Evolutionary conservation across 2,329 filamentous ascomycete species (phyloP).

Genomic region (Beauveria varroae): DNA sequence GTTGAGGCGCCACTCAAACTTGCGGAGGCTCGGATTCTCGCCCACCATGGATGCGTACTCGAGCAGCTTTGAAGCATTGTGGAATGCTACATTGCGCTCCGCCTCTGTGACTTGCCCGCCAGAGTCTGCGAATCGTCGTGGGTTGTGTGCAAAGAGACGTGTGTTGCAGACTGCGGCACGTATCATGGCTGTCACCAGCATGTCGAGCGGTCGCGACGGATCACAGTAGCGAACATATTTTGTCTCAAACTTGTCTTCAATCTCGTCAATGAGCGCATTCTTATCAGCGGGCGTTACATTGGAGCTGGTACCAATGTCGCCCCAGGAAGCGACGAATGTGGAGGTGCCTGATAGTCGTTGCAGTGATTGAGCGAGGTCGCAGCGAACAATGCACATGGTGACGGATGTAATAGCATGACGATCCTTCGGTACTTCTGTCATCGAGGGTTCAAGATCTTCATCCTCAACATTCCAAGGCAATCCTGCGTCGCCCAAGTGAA

Average conservation of each 20-base stretch:
- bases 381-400: conserved; percentile 8
- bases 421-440: conserved; percentile 5
- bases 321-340: not conserved
- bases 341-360: not conserved
- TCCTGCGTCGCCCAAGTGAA: not conserved
- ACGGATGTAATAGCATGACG: conserved; percentile 7
- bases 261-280: conserved; percentile 4
- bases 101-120: not conserved
- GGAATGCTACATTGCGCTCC: conserved; percentile 10
- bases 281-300: not conserved
- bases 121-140: not conserved
- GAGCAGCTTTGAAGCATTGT: conserved; percentile 12
- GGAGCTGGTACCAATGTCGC: not conserved
- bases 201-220: conserved; percentile 9
- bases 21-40: conserved; percentile 17
- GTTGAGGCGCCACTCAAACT: conserved; percentile 22
- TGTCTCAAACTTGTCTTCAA: conserved; percentile 11
- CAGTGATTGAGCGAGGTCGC: not conserved
- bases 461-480: conserved; percentile 8
- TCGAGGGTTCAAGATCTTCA: conserved; percentile 6
- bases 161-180: conserved; percentile 14
- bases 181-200: conserved; percentile 6
- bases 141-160: conserved; percentile 10
- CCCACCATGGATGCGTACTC: conserved; percentile 18
- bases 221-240: conserved; percentile 15